Evolutionary conservation across 2,329 filamentous ascomycete species (phyloP).

Genomic region (Hypocreales sp.): DNA sequence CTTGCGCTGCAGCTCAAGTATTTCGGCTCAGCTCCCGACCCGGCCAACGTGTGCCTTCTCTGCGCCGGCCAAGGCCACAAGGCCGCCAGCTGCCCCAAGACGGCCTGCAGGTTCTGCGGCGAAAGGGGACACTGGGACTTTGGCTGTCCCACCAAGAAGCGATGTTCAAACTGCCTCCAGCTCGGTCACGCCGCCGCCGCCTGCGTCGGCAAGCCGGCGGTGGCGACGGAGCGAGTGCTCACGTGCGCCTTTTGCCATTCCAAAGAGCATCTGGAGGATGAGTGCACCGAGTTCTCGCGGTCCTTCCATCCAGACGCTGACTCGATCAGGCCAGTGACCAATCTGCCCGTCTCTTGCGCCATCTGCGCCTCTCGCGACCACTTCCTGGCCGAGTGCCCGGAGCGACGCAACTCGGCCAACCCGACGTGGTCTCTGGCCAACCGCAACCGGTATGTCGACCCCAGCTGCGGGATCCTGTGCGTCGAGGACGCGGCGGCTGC

Average conservation of each 20-base stretch:
- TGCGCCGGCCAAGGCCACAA: conserved; percentile 35
- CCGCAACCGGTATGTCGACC: conserved; percentile 32
- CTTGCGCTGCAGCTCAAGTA: conserved; percentile 27
- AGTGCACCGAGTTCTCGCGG: conserved; percentile 46
- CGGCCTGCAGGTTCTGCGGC: conserved; percentile 32
- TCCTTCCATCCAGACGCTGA: conserved; percentile 29
- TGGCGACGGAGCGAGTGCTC: conserved; percentile 34
- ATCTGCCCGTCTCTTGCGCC: conserved; percentile 38
- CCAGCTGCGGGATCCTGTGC: conserved; percentile 20
- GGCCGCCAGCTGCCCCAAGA: conserved; percentile 25
- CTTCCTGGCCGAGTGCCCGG: conserved; percentile 39
- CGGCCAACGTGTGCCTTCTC: conserved; percentile 30
- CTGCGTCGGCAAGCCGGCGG: conserved; percentile 40
- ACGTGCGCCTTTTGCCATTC: conserved; percentile 47
- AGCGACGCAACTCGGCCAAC: conserved; percentile 11
- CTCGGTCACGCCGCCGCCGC: conserved; percentile 36
- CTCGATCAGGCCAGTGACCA: conserved; percentile 29
- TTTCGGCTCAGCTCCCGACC: conserved; percentile 31
- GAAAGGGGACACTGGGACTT: conserved; percentile 29
- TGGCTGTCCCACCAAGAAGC: conserved; percentile 30
- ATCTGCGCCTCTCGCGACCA: conserved; percentile 37
- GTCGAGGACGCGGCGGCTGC: conserved; percentile 16
- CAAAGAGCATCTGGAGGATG: conserved; percentile 38
- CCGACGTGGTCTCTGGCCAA: conserved; percentile 38
- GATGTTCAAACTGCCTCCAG: conserved; percentile 46